Evolutionary conservation across 352 stramenopile genomes (phyloP), one percentile per base, ranked within the genome.

Genomic region (Nannochloropsis limnetica): DNA sequence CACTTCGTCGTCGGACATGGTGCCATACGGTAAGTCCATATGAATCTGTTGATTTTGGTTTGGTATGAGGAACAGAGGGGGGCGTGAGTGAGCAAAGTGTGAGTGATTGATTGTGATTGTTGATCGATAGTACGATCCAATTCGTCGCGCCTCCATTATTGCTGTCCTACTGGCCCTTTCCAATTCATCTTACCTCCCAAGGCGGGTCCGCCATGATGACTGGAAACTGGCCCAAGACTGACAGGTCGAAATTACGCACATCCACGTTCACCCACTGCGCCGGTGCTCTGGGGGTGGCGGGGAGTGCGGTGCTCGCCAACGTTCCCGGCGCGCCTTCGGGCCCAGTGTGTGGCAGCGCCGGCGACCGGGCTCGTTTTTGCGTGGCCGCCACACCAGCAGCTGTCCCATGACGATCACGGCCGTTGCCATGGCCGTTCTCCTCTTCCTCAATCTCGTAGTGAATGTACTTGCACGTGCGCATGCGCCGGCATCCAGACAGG

Each of bases 191-290:
- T 22, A 74, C 61, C 61, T 74, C 80, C 80, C 80, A 83, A 25
- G 80, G 80, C 20, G 80, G 80, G 80, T 83, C 80, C 44, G 54
- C 54, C 43, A 83, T 80, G 80, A 83, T 83, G n/a, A 69, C 80
- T 17, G 61, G 17, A 45, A 83, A 83, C 22, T 80, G 11, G 11
- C 80, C 80, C 8, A 83, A 49, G 43, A 67, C 11, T 5, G n/a
- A 28, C 3, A 80, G 23, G 45, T 83, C 80, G n/a, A 80, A 80
- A 68, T 61, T 80, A 5, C 37, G 22, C 43, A 83, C 80, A 29
- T 83, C 80, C 20, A 61, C 22, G 31, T 43, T 69, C 4, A 83
- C 29, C 69, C 69, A 81, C 69, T 81, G 69, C 23, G 69, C 37
- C 3, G 69, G 20, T 54, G 37, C 69, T 27, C 15, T 8, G 25